A percentile compares a stretch with the other conserved stretches of the same genome.
These are phyloP conservation scores for Cordia subcordata DNA, from an alignment of 257 asterid species.

Conservation along the genomic window DNA sequence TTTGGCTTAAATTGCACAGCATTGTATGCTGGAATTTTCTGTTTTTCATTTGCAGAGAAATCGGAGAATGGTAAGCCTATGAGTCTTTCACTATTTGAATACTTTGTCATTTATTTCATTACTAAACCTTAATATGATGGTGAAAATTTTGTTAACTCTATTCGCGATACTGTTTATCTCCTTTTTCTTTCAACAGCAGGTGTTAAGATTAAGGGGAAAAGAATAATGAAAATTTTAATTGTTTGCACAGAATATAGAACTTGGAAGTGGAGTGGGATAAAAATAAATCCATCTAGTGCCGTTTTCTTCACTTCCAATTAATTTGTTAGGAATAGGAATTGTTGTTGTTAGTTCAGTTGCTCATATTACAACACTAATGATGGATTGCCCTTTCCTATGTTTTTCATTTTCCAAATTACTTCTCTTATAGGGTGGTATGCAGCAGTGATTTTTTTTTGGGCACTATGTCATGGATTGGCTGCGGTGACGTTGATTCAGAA, in stretches of 20 bases:
- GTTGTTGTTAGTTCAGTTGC: slow-evolving; percentile 2
- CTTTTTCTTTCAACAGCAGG: neutral
- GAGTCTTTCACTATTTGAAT: slow-evolving; percentile 1
- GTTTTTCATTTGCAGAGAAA: slow-evolving; percentile 32
- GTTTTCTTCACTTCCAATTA: slow-evolving; percentile 1
- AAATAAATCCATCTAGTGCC: neutral
- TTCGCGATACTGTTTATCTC: neutral
- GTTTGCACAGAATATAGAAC: neutral
- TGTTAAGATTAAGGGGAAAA: neutral
- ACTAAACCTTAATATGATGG: neutral
- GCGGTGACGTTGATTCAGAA: slow-evolving; percentile 59
- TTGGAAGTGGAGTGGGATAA: neutral
- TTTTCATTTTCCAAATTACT: slow-evolving; percentile 12
- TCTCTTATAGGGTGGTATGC: slow-evolving; percentile 50
- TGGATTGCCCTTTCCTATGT: slow-evolving; percentile 2
- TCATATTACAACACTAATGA: slow-evolving; percentile 10
- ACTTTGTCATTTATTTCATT: neutral
- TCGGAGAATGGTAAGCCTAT: slow-evolving; percentile 33
- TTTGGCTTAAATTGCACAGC: slow-evolving; percentile 35
- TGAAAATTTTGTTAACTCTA: neutral
- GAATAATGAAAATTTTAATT: neutral
- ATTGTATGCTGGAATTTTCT: slow-evolving; percentile 40
- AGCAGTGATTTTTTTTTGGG: slow-evolving; percentile 49
- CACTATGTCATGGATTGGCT: slow-evolving; percentile 63
- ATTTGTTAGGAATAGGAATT: too few relatives aligned